Conservation (phyloP, 164 flowering plant genomes). For the Sextonia rubra region DNA sequence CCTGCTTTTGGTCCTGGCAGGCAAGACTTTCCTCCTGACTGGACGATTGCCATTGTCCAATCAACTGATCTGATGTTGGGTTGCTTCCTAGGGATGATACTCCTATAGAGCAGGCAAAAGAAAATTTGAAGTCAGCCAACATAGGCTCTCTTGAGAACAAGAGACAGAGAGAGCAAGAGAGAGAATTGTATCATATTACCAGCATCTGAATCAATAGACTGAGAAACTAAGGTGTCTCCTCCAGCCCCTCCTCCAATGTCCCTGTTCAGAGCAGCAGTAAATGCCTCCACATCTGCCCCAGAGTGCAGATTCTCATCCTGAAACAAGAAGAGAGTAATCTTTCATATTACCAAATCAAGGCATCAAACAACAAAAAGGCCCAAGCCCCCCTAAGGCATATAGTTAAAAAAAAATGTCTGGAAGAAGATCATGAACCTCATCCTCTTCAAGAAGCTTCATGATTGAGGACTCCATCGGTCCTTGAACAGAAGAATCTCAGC, state of each 20-base stretch:
- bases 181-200: neutral
- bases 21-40: slow-evolving; percentile 33
- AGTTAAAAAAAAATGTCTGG: neutral
- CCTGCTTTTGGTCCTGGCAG: slow-evolving; percentile 18
- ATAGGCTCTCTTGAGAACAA: too few relatives aligned
- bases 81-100: slow-evolving; percentile 48
- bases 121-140: too few relatives aligned
- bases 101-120: slow-evolving; percentile 16
- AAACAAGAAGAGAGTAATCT: neutral
- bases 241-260: slow-evolving; percentile 63
- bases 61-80: slow-evolving; percentile 34
- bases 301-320: slow-evolving; percentile 91
- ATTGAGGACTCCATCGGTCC: slow-evolving; percentile 70
- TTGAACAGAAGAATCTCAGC: slow-evolving; percentile 1
- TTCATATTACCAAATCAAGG: neutral
- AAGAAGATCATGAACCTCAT: slow-evolving; percentile 46
- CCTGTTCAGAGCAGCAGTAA: slow-evolving; percentile 81
- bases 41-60: slow-evolving; percentile 51
- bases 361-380: neutral
- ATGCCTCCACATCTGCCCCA: slow-evolving; percentile 90
- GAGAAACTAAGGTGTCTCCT: slow-evolving; percentile 4
- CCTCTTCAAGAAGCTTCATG: slow-evolving; percentile 85
- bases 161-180: neutral
- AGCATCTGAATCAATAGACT: slow-evolving; percentile 1
- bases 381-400: neutral